phyloP scores from a whole-genome alignment of 31 red algal species.

The Asparagopsis taxiformis region DNA sequence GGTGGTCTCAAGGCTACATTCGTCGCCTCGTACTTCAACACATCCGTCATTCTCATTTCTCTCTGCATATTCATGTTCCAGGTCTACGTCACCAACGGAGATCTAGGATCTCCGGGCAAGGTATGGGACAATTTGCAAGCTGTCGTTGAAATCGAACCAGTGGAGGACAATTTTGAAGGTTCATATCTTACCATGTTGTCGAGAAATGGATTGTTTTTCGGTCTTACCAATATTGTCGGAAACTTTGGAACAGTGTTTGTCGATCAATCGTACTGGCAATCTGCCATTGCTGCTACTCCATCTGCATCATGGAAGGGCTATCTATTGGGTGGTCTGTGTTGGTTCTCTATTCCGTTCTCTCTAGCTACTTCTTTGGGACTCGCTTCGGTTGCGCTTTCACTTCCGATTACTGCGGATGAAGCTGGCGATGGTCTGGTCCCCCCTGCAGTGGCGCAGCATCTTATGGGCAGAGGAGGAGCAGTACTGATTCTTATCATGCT shows the following conservation, averaged over 20 bases:
- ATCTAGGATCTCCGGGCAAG: constrained; percentile 39
- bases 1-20: constrained; percentile 91
- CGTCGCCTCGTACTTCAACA: constrained; percentile 88
- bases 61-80: constrained; percentile 83
- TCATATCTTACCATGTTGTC: constrained; percentile 77
- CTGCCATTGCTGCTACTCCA: constrained; percentile 85
- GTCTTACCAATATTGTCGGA: constrained; percentile 79
- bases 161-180: constrained; percentile 48
- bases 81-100: constrained; percentile 63
- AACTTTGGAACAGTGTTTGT: constrained; percentile 84
- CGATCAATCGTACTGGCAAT: constrained; percentile 84
- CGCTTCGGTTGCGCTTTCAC: constrained; percentile 62
- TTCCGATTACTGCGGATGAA: constrained; percentile 58
- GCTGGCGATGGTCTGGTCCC: constrained; percentile 65
- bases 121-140: constrained; percentile 51
- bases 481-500: constrained; percentile 86
- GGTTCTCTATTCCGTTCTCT: constrained; percentile 90
- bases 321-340: constrained; percentile 80
- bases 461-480: constrained; percentile 72
- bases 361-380: constrained; percentile 80
- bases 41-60: constrained; percentile 77
- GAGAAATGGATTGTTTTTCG: constrained; percentile 69
- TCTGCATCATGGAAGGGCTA: constrained; percentile 88
- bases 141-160: constrained; percentile 27
- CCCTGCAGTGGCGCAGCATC: constrained; percentile 70